A percentile compares a stretch with the other conserved stretches of the same genome.
phyloP scores from a whole-genome alignment of 1,284 basidiomycete species.

The Irpex rosettiformis region DNA sequence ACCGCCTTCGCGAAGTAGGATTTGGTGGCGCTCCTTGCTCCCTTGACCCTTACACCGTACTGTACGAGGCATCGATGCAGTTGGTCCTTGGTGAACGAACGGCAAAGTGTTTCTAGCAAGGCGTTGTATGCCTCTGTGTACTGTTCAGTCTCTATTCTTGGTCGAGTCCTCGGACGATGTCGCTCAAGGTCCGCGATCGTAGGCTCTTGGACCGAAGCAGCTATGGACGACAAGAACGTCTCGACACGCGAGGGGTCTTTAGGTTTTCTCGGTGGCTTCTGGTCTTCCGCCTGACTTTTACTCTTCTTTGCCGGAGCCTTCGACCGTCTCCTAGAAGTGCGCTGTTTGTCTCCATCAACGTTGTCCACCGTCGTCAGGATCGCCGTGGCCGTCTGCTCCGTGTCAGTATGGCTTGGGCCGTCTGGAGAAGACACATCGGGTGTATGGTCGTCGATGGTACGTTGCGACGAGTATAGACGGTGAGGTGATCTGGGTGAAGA shows the following conservation, averaged over 20 bases:
- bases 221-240: slow-evolving; percentile 50
- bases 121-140: slow-evolving; percentile 54
- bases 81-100: slow-evolving; percentile 64
- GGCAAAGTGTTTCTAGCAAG: slow-evolving; percentile 47
- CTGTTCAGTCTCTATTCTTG: slow-evolving; percentile 34
- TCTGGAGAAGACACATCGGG: neutral
- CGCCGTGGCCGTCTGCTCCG: neutral
- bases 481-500: neutral
- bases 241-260: slow-evolving; percentile 36
- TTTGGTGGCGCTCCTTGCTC: slow-evolving; percentile 37
- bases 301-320: neutral
- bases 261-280: neutral
- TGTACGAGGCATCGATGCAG: slow-evolving; percentile 49
- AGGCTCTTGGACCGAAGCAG: slow-evolving; percentile 39
- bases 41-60: slow-evolving; percentile 38
- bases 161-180: slow-evolving; percentile 39
- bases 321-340: neutral
- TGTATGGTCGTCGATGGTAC: neutral
- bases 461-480: neutral
- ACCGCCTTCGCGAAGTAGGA: slow-evolving; percentile 50
- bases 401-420: neutral
- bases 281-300: neutral
- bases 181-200: slow-evolving; percentile 55
- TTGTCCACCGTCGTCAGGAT: neutral
- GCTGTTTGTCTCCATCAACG: neutral